Base-by-base conservation (phyloP, 2,329 filamentous ascomycete genomes). In the Neofusicoccum cordaticola region DNA sequence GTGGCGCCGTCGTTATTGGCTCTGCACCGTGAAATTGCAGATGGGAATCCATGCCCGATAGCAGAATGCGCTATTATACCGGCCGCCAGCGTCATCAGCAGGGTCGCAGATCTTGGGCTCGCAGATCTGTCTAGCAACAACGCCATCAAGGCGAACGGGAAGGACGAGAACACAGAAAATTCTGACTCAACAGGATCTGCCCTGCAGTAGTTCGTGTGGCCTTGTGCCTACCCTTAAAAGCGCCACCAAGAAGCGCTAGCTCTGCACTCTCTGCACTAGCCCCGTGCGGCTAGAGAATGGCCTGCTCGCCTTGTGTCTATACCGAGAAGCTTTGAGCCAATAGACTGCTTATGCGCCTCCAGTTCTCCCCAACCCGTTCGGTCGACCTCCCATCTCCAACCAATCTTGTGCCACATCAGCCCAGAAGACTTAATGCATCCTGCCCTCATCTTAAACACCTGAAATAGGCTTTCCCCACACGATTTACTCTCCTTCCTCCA, bases 31-130 rank as follows among this genome's bases (percentile, higher is more conserved):
- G 56, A 60, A 60, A 60, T 60, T 60, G 31, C 41, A n/a, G 41
- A 60, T 37, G 27, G 27, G n/a, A 35, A 60, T 60, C 56, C 56
- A 45, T 60, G 56, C 56, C 56, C 56, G 41, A 60, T 47, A 60
- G 5, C 41, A 47, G 39, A 31, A 34, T 15, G 56, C 31, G 42
- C n/a, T 60, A 35, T 60, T 35, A 60, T 35, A 60, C 56, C 34
- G n/a, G 13, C 13, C 11, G 27, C 9, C 31, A 37, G 37, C 41
- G 31, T 19, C 37, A 22, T n/a, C 15, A 31, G n/a, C 51, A 56
- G 11, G 11, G n/a, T 11, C 17, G 39, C 52, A 57, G 37, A 45
- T 58, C 39, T 44, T 45, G 22, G 53, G 19, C 13, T 19, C 8
- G 53, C 22, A 42, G 53, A 58, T 58, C 53, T 58, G 53, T 56